Base-by-base conservation (phyloP, 2,329 filamentous ascomycete genomes). In the Sporothrix sp. region DNA sequence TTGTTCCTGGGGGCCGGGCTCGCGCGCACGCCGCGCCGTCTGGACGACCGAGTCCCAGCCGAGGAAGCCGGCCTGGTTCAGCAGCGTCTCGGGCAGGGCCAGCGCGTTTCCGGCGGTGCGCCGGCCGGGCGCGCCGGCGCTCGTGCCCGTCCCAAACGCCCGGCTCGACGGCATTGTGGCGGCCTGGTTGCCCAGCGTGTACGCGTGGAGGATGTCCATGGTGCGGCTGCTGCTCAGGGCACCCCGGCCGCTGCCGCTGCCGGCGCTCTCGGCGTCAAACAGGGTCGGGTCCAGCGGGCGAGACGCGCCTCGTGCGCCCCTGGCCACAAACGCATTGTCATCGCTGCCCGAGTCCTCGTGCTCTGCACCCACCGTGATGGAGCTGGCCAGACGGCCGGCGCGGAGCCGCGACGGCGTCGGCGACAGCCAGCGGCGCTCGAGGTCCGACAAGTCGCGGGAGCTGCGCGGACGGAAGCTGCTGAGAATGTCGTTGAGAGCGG, bases 1-100 rank as follows among this genome's bases (percentile, higher is more conserved):
- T 48, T 81, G 78, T 44, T 79, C 73, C 3, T 72, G 68, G 27
- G 61, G 60, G 1, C 60, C 59, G 7, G 62, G 60, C 23, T 56
- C 44, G 2, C 32, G 28, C 13, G 43, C 21, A 16, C 50, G 48
- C 37, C 48, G 51, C 27, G 21, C 9, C 18, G 32, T 13, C 20
- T 35, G 11, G 4, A 16, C 20, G 27, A 27, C 30, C 14, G 48
- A n/a, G 39, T 65, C 63, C 58, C 59, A 59, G 35, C 62, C 59
- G 11, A 59, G 59, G 42, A 63, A 49, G 11, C 51, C 62, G 14
- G 65, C 62, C 28, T 66, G 67, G 48, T 66, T 69, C 38, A 70
- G 61, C 9, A 69, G 54, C 7, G 48, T 37, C 9, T 50, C 58
- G 36, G 61, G 51, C 23, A 43, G 13, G 14, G 30, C 18, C 42